Evolutionary conservation across 257 asterid genomes (phyloP), one percentile per base, ranked within the genome.

Genomic region (Penstemon barbatus): DNA sequence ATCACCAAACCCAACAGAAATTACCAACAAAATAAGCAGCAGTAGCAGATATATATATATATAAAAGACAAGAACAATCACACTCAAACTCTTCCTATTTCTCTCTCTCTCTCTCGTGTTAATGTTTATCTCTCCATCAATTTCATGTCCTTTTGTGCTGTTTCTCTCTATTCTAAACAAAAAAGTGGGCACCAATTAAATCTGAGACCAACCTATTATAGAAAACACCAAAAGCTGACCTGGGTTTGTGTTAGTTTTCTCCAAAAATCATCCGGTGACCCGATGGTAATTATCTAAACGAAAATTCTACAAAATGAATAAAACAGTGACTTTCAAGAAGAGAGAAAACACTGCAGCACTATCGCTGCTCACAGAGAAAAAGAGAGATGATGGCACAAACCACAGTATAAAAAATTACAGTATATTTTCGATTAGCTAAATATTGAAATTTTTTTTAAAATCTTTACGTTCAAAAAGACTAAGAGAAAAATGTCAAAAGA

Each of bases 201-300:
- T 83, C 80, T 48, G 70, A 79, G 69, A 68, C 54, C 48, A 75
- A 71, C 70, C 85, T 71, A 75, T 68, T 51, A 25, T 5, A 63
- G 8, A 82, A 79, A 84, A 84, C 65, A 77, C 81, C 65, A 82
- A 89, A 79, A 62, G 44, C 85, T 78, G 87, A 87, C 91, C 91
- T 85, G 82, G 87, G 87, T 71, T 63, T 13, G 71, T 62, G 80
- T 40, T 74, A 19, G 61, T 79, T 71, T 58, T 74, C 79, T 57
- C 37, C 71, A 62, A 43, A 72, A 53, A 63, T 76, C 79, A 83
- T 55, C 50, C 57, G 18, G 46, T 71, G 77, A 81, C 77, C 77
- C 85, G 71, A 71, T 75, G 66, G 79, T 63, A 78, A 78, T 77
- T 25, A 25, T 81, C 70, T 88, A 71, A 81, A 79, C 75, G 76